phyloP scores from a whole-genome alignment of 31 red algal species.

The Endocladia muricata region DNA sequence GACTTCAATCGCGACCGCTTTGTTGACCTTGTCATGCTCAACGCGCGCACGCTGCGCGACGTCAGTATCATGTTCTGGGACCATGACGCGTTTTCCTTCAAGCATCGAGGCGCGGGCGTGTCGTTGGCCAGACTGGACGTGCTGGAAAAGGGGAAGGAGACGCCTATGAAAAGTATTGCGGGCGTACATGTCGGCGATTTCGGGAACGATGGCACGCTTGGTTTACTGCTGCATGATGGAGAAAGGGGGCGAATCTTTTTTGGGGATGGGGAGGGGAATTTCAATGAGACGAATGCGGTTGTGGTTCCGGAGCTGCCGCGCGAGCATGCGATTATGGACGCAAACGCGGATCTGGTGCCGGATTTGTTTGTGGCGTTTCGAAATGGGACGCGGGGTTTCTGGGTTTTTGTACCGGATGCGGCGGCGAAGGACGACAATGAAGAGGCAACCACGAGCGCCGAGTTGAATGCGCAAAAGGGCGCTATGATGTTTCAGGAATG shows the following conservation, averaged over 20 bases:
- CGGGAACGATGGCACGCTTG: slow-evolving; percentile 60
- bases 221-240: slow-evolving; percentile 58
- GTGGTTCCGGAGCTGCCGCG: slow-evolving; percentile 33
- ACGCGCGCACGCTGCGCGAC: slow-evolving; percentile 15
- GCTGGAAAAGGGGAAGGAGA: background rate
- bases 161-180: slow-evolving; percentile 35
- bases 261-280: slow-evolving; percentile 40
- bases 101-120: slow-evolving; percentile 23
- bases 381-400: slow-evolving; percentile 70
- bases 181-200: slow-evolving; percentile 66
- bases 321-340: slow-evolving; percentile 59
- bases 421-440: background rate
- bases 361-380: slow-evolving; percentile 78
- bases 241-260: slow-evolving; percentile 35
- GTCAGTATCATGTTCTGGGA: slow-evolving; percentile 57
- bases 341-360: slow-evolving; percentile 80
- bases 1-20: slow-evolving; percentile 87
- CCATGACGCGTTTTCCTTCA: slow-evolving; percentile 70
- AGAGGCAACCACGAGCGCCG: background rate
- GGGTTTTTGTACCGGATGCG: slow-evolving; percentile 1
- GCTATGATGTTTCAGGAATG: background rate
- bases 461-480: background rate
- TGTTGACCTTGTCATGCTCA: slow-evolving; percentile 76
- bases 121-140: slow-evolving; percentile 1
- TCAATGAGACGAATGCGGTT: slow-evolving; percentile 15